Evolutionary conservation across 768 basidiomycete species (phyloP).

Genomic region (Lactifluus piperatus): DNA sequence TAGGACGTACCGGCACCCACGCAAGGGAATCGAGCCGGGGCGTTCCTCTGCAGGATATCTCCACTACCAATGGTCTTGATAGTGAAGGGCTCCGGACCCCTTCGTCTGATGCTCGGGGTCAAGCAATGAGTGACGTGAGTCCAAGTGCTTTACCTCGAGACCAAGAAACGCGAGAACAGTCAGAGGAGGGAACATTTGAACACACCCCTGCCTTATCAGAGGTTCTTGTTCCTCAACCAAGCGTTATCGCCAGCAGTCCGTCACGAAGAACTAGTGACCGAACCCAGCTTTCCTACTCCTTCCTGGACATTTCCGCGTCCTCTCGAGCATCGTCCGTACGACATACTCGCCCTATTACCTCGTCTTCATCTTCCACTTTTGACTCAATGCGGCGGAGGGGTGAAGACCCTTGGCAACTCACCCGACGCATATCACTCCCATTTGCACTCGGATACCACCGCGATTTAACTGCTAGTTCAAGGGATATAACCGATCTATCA

Average conservation of each 20-base stretch:
- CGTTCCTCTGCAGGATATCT: constrained; percentile 9
- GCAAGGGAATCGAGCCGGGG: constrained; percentile 17
- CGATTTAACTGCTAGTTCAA: not conserved
- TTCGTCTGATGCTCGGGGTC: constrained; percentile 2
- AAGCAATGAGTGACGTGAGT: not conserved
- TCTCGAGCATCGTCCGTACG: constrained; percentile 9
- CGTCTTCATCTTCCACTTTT: constrained; percentile 13
- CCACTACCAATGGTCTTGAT: constrained; percentile 5
- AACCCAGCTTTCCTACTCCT: constrained; percentile 14
- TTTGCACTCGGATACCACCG: constrained; percentile 18
- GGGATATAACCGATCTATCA: not conserved
- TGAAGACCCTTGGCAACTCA: not conserved
- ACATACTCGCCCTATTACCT: not conserved
- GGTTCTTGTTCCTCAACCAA: not conserved
- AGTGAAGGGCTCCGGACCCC: not conserved
- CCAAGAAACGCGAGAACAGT: not conserved
- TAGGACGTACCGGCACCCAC: constrained; percentile 14
- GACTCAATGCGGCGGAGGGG: constrained; percentile 5
- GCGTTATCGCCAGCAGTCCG: not conserved
- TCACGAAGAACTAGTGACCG: not conserved
- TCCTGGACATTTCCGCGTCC: constrained; percentile 19
- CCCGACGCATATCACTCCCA: constrained; percentile 16
- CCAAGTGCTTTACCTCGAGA: not conserved
- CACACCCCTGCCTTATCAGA: constrained; percentile 2
- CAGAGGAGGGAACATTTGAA: not conserved